phyloP scores from a whole-genome alignment of 2,329 filamentous ascomycete genomes.

The Hypoxylon rubiginosum region DNA sequence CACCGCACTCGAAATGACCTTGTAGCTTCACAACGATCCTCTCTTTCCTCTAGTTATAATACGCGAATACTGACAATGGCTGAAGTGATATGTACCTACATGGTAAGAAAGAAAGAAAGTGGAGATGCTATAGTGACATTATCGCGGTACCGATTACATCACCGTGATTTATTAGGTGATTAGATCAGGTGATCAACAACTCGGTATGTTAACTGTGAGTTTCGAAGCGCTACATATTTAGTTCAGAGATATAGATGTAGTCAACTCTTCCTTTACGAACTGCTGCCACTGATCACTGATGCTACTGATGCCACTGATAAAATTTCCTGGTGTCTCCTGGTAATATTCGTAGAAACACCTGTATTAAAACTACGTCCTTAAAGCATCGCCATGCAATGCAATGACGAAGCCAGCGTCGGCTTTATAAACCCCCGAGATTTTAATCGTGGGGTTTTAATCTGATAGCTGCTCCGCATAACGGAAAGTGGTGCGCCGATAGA shows the following conservation, averaged over 20 bases:
- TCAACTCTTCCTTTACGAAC: too few species aligned
- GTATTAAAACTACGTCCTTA: too few species aligned
- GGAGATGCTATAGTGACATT: not conserved
- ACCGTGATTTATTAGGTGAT: not conserved
- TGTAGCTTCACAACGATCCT: not conserved
- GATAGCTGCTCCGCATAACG: not conserved
- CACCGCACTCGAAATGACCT: not conserved
- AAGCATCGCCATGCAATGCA: too few species aligned
- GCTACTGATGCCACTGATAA: too few species aligned
- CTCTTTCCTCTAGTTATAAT: not conserved
- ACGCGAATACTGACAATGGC: not conserved
- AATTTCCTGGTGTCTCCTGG: too few species aligned
- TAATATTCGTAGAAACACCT: too few species aligned
- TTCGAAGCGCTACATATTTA: too few species aligned
- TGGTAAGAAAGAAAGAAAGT: not conserved
- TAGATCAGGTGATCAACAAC: not conserved
- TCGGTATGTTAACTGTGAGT: too few species aligned
- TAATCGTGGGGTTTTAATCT: conserved; percentile 5
- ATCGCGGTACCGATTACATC: not conserved
- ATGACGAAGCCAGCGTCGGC: not conserved
- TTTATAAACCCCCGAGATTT: conserved; percentile 11
- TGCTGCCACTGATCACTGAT: too few species aligned
- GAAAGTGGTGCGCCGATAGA: conserved; percentile 18
- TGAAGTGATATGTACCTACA: not conserved
- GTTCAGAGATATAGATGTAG: too few species aligned